Percentiles rank a stretch among this genome's conserved stretches.
These are phyloP conservation scores for Penicillium fuscoglaucum DNA, from an alignment of 2,329 filamentous ascomycete genomes.

Conservation along the genomic window DNA sequence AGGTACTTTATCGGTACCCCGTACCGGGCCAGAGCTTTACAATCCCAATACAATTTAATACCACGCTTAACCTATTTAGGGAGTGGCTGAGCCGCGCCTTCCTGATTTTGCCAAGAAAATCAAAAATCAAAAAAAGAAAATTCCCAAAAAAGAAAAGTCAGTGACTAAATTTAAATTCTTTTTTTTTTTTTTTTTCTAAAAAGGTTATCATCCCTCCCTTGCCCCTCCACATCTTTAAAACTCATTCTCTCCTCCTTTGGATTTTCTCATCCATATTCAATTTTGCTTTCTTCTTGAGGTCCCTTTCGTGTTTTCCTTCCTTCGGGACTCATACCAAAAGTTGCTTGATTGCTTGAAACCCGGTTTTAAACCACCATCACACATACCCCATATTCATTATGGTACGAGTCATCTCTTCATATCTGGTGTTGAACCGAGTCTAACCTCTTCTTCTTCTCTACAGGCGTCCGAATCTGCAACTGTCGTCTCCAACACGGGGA, in stretches of 20 bases:
- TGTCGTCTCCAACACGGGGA: conserved; percentile 49
- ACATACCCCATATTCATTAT: conserved; percentile 31
- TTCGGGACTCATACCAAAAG: conserved; percentile 4
- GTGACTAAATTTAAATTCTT: conserved; percentile 33
- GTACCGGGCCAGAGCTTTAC: conserved; percentile 1
- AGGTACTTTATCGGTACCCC: conserved; percentile 18
- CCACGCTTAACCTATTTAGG: conserved; percentile 8
- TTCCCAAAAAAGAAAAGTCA: conserved; percentile 9
- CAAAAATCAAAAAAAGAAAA: conserved; percentile 7
- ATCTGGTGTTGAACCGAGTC: background rate
- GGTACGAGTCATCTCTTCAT: conserved; percentile 20
- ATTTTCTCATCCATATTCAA: conserved; percentile 22
- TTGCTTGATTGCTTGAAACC: conserved; percentile 16
- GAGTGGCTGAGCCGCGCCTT: conserved; percentile 20
- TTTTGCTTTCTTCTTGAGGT: conserved; percentile 15
- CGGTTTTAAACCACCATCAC: conserved; percentile 12
- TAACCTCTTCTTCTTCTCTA: conserved; percentile 30
- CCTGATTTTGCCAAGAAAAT: conserved; percentile 3
- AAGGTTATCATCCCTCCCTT: conserved; percentile 20
- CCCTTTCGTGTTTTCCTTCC: conserved; percentile 21
- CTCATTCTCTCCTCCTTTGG: conserved; percentile 26
- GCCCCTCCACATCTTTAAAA: conserved; percentile 30
- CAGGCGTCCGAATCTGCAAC: conserved; percentile 43
- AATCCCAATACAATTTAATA: conserved; percentile 3
- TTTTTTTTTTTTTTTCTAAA: background rate